Conservation (phyloP, 2,329 filamentous ascomycete species). For the Blastomyces parvus region DNA sequence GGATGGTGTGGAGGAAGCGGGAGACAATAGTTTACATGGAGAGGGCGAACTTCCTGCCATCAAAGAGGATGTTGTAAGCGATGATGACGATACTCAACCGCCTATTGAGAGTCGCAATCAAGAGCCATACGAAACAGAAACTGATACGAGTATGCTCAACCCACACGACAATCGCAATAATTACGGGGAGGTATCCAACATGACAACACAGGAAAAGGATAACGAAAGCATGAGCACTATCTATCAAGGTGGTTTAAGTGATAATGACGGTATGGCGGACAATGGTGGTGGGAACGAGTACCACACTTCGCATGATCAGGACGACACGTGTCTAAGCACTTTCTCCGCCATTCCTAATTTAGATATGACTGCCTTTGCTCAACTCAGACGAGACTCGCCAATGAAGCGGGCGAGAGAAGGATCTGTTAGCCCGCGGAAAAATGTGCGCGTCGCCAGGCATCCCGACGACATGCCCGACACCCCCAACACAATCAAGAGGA, state of each 20-base stretch:
- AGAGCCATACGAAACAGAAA: background rate
- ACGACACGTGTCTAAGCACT: constrained; percentile 56
- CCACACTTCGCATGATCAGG: constrained; percentile 20
- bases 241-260: constrained; percentile 22
- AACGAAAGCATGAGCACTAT: constrained; percentile 38
- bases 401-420: constrained; percentile 39
- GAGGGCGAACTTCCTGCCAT: background rate
- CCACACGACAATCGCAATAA: background rate
- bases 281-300: constrained; percentile 12
- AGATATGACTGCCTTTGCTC: constrained; percentile 74
- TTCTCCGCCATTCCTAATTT: constrained; percentile 73
- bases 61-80: background rate
- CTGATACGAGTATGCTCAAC: background rate
- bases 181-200: constrained; percentile 24
- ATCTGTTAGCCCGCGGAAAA: constrained; percentile 37
- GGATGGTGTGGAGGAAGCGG: constrained; percentile 4
- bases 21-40: background rate
- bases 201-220: constrained; percentile 30
- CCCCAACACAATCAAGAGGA: constrained; percentile 41
- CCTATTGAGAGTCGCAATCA: background rate
- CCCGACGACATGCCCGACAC: constrained; percentile 28
- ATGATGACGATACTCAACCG: background rate
- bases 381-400: constrained; percentile 55
- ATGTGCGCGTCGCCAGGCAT: constrained; percentile 14
- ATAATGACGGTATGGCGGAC: constrained; percentile 19